Evolutionary conservation across 2,329 filamentous ascomycete genomes (phyloP).

Genomic region (Claviceps paspali): DNA sequence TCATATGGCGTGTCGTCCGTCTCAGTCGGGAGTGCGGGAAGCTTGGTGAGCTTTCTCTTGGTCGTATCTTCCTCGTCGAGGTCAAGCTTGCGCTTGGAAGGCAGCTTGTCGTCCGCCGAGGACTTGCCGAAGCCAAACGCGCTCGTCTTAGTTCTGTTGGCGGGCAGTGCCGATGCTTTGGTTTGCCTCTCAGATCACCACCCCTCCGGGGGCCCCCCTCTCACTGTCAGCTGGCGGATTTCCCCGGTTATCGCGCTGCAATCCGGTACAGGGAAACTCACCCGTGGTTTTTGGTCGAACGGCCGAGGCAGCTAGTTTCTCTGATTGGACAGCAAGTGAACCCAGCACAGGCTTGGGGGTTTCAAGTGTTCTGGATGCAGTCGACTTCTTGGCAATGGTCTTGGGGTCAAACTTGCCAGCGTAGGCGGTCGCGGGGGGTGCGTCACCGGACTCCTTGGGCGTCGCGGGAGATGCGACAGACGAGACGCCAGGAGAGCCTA

Average conservation of each 20-base stretch:
- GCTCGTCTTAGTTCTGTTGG: constrained; percentile 58
- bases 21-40: constrained; percentile 61
- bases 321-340: constrained; percentile 25
- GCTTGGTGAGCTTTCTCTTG: constrained; percentile 77
- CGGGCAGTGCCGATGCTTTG: constrained; percentile 42
- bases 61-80: constrained; percentile 81
- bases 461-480: constrained; percentile 35
- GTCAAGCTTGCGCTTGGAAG: constrained; percentile 60
- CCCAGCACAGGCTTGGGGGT: constrained; percentile 35
- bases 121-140: constrained; percentile 71
- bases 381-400: constrained; percentile 65
- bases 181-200: too few species aligned
- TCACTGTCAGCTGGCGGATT: background rate
- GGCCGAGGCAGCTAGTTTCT: constrained; percentile 16
- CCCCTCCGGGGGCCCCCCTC: too few species aligned
- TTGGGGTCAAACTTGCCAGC: constrained; percentile 78
- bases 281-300: constrained; percentile 22
- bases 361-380: constrained; percentile 40
- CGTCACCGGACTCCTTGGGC: constrained; percentile 24
- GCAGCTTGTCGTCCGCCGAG: constrained; percentile 50
- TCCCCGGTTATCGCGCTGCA: background rate
- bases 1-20: constrained; percentile 45
- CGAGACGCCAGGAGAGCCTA: constrained; percentile 34
- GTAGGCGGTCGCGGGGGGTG: constrained; percentile 44
- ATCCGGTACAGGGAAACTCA: too few species aligned